These are phyloP conservation scores for Thymus mandschuricus DNA, from an alignment of 257 asterid genomes.

Conservation along the genomic window DNA sequence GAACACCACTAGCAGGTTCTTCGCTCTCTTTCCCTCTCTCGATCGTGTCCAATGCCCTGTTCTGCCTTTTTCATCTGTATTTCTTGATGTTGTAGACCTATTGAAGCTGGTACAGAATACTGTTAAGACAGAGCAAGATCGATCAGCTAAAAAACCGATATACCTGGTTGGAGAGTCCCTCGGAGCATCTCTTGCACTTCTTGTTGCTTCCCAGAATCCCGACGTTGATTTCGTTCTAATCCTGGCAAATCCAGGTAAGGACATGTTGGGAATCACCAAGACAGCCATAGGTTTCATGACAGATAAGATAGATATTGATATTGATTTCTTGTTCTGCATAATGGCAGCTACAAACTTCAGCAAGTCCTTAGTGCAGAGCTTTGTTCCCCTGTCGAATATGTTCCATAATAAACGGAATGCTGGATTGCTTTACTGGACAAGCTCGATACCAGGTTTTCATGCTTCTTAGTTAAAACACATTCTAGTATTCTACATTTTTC, in stretches of 20 bases:
- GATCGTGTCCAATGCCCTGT: no score
- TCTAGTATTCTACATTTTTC: no score
- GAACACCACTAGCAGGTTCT: slow-evolving; percentile 34
- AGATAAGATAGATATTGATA: no score
- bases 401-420: not conserved
- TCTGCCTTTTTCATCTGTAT: no score
- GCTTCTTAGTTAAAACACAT: no score
- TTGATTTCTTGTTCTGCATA: no score
- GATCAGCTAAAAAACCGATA: slow-evolving; percentile 44
- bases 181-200: slow-evolving; percentile 64
- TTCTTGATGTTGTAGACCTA: not conserved
- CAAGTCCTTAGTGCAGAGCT: not conserved
- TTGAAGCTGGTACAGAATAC: slow-evolving; percentile 45
- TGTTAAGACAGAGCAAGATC: slow-evolving; percentile 40
- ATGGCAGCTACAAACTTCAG: slow-evolving; percentile 41
- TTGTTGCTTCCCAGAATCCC: slow-evolving; percentile 59
- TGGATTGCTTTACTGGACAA: not conserved
- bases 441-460: slow-evolving; percentile 33
- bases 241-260: slow-evolving; percentile 61
- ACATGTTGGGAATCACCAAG: no score
- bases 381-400: not conserved
- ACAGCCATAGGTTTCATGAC: no score
- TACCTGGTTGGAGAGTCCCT: slow-evolving; percentile 62
- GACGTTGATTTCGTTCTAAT: slow-evolving; percentile 51
- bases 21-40: no score